phyloP scores from a whole-genome alignment of 805 yeast species.

The Candida ponderosae region DNA sequence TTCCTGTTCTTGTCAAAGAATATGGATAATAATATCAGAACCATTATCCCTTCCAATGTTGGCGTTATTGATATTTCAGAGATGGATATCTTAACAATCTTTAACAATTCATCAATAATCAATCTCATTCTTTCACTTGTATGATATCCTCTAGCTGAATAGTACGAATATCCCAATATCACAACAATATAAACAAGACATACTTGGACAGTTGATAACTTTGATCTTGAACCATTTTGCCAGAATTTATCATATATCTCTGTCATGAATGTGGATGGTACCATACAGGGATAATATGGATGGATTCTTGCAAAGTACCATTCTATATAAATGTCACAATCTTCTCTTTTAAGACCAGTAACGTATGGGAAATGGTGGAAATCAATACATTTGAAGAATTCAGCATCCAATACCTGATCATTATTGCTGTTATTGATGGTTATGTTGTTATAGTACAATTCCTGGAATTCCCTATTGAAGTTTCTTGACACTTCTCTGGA shows the following conservation, averaged over 20 bases:
- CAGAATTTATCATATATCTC: too few relatives aligned
- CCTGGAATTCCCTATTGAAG: background rate
- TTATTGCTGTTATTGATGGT: background rate
- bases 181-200: background rate
- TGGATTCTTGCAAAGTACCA: background rate
- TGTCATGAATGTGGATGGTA: background rate
- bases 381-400: background rate
- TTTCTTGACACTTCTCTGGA: background rate
- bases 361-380: background rate
- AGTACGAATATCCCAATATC: background rate
- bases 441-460: too few relatives aligned
- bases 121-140: background rate
- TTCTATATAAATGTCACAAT: background rate
- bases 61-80: background rate
- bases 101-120: background rate
- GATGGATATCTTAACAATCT: background rate
- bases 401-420: background rate
- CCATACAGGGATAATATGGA: background rate
- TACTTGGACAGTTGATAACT: background rate
- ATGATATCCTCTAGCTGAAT: background rate
- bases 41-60: background rate
- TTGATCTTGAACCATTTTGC: background rate
- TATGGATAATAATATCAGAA: background rate
- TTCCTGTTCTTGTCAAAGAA: background rate
- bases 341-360: background rate